Conservation (phyloP, 257 asterid genomes). For the Craterostigma plantagineum region DNA sequence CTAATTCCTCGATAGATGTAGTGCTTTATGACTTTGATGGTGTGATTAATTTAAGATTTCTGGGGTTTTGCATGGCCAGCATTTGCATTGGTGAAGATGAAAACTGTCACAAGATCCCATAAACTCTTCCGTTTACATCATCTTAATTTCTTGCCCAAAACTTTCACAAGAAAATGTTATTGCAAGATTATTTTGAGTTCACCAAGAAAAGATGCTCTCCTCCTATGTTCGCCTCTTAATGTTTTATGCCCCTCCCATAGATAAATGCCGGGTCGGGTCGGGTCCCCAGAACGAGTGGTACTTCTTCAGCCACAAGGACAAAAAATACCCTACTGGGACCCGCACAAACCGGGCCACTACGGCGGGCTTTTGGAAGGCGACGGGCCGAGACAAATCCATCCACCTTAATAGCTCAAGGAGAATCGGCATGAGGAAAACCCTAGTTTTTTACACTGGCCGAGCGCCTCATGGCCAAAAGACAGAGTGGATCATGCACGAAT, state of each 20-base stretch:
- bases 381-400: constrained; percentile 50
- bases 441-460: constrained; percentile 57
- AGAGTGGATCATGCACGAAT: constrained; percentile 76
- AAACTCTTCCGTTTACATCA: no score
- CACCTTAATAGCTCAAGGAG: constrained; percentile 25
- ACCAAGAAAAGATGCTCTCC: background rate
- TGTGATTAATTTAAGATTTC: no score
- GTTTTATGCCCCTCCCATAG: constrained; percentile 7
- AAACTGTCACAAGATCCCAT: no score
- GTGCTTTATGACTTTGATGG: no score
- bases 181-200: constrained; percentile 7
- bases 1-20: no score
- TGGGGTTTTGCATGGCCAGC: no score
- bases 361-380: constrained; percentile 70
- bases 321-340: constrained; percentile 60
- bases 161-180: no score
- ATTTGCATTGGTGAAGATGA: no score
- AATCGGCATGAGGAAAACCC: constrained; percentile 64
- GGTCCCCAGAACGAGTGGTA: constrained; percentile 71
- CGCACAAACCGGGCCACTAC: constrained; percentile 56
- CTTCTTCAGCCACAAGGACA: constrained; percentile 66
- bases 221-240: no score
- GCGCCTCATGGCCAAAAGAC: constrained; percentile 66
- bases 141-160: no score
- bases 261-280: constrained; percentile 59